Percentiles rank a stretch among this genome's conserved stretches.
Evolutionary conservation across 2,329 filamentous ascomycete species (phyloP).

Genomic region (Apiospora pterosperma): DNA sequence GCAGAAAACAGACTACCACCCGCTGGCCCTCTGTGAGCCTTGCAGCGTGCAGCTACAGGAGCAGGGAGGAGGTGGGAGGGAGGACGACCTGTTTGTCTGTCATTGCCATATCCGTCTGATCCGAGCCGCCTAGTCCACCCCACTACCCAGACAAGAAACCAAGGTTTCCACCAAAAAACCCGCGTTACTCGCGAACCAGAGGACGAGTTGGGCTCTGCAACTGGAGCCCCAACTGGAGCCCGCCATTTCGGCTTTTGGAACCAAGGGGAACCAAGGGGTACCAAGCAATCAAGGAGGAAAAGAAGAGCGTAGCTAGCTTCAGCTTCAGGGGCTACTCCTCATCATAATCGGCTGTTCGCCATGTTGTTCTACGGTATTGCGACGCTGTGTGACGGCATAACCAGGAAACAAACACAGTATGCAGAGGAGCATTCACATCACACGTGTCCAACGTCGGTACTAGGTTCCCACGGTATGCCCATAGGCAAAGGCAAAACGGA

Average conservation of each 20-base stretch:
- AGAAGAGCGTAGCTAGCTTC: background rate
- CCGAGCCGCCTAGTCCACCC: background rate
- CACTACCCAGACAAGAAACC: background rate
- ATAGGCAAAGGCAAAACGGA: background rate
- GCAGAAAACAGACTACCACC: background rate
- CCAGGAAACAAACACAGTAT: background rate
- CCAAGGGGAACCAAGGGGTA: conserved; percentile 2
- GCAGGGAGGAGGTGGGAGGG: background rate
- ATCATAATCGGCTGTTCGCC: background rate
- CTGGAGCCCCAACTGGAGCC: background rate
- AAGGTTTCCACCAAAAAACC: background rate
- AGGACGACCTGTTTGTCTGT: background rate
- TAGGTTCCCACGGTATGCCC: background rate
- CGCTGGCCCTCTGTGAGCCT: background rate
- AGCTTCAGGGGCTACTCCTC: background rate
- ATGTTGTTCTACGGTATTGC: background rate
- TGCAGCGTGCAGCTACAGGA: background rate
- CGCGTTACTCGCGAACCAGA: conserved; percentile 4
- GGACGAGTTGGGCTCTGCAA: background rate
- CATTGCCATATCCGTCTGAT: conserved; percentile 1
- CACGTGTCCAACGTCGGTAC: background rate
- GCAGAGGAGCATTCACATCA: background rate
- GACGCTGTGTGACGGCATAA: background rate
- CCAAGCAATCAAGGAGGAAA: background rate
- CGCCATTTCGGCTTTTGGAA: conserved; percentile 4